A percentile compares a stretch with the other conserved stretches of the same genome.
Conservation (phyloP, 306 rosid species). For the Pyrus betulifolia region DNA sequence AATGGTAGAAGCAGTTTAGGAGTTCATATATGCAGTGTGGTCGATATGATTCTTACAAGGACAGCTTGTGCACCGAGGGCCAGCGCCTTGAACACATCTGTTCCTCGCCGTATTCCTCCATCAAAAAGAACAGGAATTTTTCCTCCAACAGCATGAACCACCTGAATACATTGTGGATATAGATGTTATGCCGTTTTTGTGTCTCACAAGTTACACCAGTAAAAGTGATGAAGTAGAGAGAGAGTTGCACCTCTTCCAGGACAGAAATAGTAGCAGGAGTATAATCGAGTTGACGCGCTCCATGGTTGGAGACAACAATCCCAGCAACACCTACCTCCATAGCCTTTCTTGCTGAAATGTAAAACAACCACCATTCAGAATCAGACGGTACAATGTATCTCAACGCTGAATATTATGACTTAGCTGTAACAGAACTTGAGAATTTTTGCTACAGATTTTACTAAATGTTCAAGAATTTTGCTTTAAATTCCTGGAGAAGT, state of each 20-base stretch:
- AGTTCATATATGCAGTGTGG: not conserved
- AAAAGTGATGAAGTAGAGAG: not conserved
- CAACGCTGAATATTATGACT: too few relatives aligned
- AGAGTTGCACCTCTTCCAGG: conserved; percentile 30
- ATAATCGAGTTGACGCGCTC: conserved; percentile 35
- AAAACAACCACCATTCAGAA: not conserved
- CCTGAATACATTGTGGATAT: conserved; percentile 20
- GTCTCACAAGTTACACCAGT: not conserved
- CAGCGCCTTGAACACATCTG: conserved; percentile 65
- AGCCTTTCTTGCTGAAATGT: conserved; percentile 29
- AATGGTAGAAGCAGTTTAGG: not conserved
- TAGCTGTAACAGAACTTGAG: too few relatives aligned
- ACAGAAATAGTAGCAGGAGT: conserved; percentile 36
- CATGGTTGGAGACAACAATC: conserved; percentile 46
- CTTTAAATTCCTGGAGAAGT: not conserved
- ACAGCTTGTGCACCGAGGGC: conserved; percentile 38
- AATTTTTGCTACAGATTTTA: too few relatives aligned
- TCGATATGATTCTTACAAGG: not conserved
- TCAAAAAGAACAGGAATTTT: conserved; percentile 54
- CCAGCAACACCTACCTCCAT: conserved; percentile 36
- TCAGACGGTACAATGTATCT: too few relatives aligned
- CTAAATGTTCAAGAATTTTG: not conserved
- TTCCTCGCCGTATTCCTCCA: conserved; percentile 63
- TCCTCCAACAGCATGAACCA: conserved; percentile 46
- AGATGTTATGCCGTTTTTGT: not conserved